These are phyloP conservation scores for Amaranthus hypochondriacus DNA, from an alignment of 148 eudicot species.

Conservation along the genomic window DNA sequence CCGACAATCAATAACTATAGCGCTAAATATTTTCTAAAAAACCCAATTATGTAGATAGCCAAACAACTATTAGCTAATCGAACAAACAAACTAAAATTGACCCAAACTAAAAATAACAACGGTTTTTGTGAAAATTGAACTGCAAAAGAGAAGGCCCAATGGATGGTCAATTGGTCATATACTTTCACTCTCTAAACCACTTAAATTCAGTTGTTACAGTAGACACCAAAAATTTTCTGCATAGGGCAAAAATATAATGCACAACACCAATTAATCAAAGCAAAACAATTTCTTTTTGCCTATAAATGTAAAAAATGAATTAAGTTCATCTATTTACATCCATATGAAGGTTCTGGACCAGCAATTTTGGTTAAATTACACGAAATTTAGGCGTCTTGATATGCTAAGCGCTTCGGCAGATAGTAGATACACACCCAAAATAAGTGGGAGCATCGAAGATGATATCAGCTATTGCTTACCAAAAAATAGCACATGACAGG, in stretches of 20 bases:
- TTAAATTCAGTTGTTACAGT: neutral
- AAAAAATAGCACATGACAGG: neutral
- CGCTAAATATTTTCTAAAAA: too few species aligned
- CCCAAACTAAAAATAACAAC: too few species aligned
- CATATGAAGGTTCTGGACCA: neutral
- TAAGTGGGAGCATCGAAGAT: neutral
- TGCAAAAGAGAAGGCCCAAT: neutral
- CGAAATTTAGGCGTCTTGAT: conserved; percentile 7
- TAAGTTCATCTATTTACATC: conserved; percentile 11
- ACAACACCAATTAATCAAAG: neutral
- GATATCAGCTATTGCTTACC: neutral
- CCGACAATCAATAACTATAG: too few species aligned
- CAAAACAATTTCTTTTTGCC: neutral
- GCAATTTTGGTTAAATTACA: neutral
- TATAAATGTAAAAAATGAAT: conserved; percentile 3
- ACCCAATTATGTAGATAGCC: too few species aligned
- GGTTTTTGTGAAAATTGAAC: neutral
- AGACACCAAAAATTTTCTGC: neutral
- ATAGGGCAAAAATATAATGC: neutral
- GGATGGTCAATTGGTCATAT: neutral
- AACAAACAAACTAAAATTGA: too few species aligned
- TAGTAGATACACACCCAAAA: neutral
- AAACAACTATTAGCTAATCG: too few species aligned
- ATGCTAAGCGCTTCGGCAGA: neutral
- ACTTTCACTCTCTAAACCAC: neutral